phyloP scores from a whole-genome alignment of 176 grass and related monocot species.

The Musa acuminata region DNA sequence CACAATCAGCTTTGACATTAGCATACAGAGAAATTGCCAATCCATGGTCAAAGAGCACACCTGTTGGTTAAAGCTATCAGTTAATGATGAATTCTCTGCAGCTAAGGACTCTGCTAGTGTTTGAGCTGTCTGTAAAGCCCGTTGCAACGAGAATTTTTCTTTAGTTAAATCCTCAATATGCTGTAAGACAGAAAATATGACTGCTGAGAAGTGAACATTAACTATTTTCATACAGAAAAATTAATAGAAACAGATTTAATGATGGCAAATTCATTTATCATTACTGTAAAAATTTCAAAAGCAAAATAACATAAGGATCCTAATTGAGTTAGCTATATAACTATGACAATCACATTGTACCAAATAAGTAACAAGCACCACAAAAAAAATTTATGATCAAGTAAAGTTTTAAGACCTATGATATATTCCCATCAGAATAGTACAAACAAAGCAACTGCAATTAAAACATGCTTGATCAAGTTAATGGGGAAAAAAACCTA shows the following conservation, averaged over 20 bases:
- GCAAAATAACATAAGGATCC: background rate
- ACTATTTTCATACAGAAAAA: background rate
- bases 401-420: background rate
- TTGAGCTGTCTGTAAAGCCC: conserved; percentile 71
- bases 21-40: background rate
- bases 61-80: conserved; percentile 96
- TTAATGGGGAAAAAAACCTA: background rate
- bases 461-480: background rate
- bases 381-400: background rate
- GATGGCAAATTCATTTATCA: background rate
- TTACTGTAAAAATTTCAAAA: background rate
- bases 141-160: conserved; percentile 93
- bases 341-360: background rate
- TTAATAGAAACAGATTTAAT: background rate
- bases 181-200: conserved; percentile 39
- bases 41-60: conserved; percentile 29
- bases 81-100: conserved; percentile 83
- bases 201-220: background rate
- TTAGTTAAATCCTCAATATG: conserved; percentile 95
- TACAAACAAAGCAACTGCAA: background rate
- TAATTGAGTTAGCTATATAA: background rate
- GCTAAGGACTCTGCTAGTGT: conserved; percentile 60
- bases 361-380: background rate
- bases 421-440: background rate
- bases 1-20: background rate